Evolutionary conservation across 805 yeast genomes (phyloP).

Genomic region (Sugiyamaella boreocaroliniensis): DNA sequence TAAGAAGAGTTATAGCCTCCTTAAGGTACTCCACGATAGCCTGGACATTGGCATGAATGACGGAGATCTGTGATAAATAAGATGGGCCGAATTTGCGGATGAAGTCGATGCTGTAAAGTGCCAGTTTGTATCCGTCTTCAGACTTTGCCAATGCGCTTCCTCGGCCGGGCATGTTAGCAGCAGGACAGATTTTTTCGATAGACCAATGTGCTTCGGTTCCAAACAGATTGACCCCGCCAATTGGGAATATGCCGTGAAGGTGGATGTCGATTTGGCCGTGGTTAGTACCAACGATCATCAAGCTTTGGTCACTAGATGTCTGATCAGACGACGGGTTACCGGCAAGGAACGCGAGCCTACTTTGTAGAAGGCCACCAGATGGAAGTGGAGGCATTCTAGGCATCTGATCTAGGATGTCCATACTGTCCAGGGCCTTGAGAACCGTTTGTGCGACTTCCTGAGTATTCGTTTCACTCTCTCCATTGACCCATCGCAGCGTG

Average conservation of each 20-base stretch:
- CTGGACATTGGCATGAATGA: slow-evolving; percentile 33
- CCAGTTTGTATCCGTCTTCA: neutral
- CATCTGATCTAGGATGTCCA: slow-evolving; percentile 27
- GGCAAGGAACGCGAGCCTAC: neutral
- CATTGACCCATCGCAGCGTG: neutral
- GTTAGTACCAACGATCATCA: slow-evolving; percentile 27
- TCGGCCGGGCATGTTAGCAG: neutral
- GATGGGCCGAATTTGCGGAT: slow-evolving; percentile 26
- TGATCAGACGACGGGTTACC: slow-evolving; percentile 12
- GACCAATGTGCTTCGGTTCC: neutral
- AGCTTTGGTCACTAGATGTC: neutral
- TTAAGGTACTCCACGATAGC: slow-evolving; percentile 30
- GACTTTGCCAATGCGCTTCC: neutral
- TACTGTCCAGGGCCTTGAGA: slow-evolving; percentile 5
- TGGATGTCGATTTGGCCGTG: slow-evolving; percentile 25
- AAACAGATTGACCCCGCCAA: slow-evolving; percentile 21
- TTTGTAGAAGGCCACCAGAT: slow-evolving; percentile 6
- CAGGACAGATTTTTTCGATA: neutral
- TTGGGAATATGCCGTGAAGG: slow-evolving; percentile 31
- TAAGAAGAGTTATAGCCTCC: slow-evolving; percentile 27
- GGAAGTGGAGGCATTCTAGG: slow-evolving; percentile 15
- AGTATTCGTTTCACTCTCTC: neutral
- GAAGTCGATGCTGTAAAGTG: slow-evolving; percentile 11
- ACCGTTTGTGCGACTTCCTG: neutral
- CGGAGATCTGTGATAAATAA: slow-evolving; percentile 30